Evolutionary conservation across 2,329 filamentous ascomycete genomes (phyloP), one percentile per base, ranked within the genome.

Genomic region (Dryadomyces quercus-mongolicae): DNA sequence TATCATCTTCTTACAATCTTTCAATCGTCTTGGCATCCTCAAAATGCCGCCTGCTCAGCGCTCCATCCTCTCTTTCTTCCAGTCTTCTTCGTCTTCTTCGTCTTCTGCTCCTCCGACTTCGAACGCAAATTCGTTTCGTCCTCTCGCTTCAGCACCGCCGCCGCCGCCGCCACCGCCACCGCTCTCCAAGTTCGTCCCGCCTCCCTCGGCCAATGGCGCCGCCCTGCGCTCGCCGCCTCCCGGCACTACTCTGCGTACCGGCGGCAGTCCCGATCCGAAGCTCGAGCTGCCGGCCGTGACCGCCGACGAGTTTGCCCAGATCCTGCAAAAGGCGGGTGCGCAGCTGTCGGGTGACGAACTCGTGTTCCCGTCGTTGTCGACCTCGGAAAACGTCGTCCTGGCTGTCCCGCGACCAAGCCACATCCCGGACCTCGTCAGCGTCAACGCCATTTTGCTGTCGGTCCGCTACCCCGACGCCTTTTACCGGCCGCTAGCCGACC

Each of bases 1-100:
- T 49, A 12, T 31, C 46, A 22, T 22, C 20, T 40, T 13, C 6
- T 18, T 50, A 2, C 16, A 5, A n/a, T 38, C 34, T 49, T 40
- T 34, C 4, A n/a, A 10, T 46, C 20, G 25, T 49, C n/a, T 13
- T 38, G 21, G 36, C 7, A 9, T 3, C 10, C n/a, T 44, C 50
- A 51, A 20, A 22, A 60, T 60, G 59, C 42, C 56, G n/a, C 15
- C 55, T 21, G 52, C 53, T 16, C 67, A 70, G 62, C 67, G 74
- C 43, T 82, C 80, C 48, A 84, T 85, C 61, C 77, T 75, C 53
- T 82, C 78, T 53, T 85, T 84, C 69, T 84, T 85, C 65, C 71
- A 73, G 58, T 73, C 74, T 34, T 49, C 47, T n/a, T 56, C 69
- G 71, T 57, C 70, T 69, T 53, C 61, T 65, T 51, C 53, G 22